A percentile compares a stretch with the other conserved stretches of the same genome.
These are phyloP conservation scores for Phytophthora constricta DNA, from an alignment of 352 stramenopile genomes.

Conservation along the genomic window DNA sequence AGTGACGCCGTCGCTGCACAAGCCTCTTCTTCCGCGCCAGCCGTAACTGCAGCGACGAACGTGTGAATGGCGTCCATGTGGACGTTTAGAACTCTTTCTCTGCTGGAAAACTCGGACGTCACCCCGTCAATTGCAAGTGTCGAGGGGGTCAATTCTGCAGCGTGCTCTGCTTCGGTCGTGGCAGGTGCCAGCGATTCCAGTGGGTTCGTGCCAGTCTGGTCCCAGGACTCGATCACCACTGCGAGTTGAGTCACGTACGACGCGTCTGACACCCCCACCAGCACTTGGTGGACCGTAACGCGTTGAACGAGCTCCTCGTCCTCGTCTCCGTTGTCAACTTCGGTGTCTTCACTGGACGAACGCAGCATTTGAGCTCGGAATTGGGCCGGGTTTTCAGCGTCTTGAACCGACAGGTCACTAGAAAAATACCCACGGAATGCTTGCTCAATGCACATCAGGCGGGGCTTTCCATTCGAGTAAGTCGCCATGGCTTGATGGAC, in stretches of 20 bases:
- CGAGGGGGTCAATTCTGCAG: not conserved
- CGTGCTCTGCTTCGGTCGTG: constrained; percentile 1
- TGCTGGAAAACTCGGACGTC: constrained; percentile 36
- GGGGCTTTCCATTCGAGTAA: not conserved
- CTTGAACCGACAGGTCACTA: constrained; percentile 26
- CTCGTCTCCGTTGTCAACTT: too few species aligned
- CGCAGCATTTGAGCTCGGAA: constrained; percentile 56
- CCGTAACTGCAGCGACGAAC: constrained; percentile 25
- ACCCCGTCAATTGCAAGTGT: constrained; percentile 50
- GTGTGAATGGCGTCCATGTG: constrained; percentile 19
- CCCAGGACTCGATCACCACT: constrained; percentile 48
- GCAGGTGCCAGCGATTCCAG: constrained; percentile 24
- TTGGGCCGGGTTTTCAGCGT: constrained; percentile 40
- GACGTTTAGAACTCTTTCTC: constrained; percentile 39
- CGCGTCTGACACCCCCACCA: constrained; percentile 26
- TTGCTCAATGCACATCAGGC: constrained; percentile 11
- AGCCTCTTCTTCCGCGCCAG: not conserved
- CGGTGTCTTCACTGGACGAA: not conserved
- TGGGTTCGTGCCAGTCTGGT: constrained; percentile 38
- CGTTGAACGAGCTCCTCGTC: too few species aligned
- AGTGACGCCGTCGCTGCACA: constrained; percentile 26
- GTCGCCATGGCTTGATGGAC: not conserved
- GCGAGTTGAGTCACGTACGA: constrained; percentile 58
- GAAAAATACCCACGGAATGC: constrained; percentile 36
- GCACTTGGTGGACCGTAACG: constrained; percentile 12